Evolutionary conservation across 1,284 basidiomycete species (phyloP).

Genomic region (Laetiporus sulphureus): DNA sequence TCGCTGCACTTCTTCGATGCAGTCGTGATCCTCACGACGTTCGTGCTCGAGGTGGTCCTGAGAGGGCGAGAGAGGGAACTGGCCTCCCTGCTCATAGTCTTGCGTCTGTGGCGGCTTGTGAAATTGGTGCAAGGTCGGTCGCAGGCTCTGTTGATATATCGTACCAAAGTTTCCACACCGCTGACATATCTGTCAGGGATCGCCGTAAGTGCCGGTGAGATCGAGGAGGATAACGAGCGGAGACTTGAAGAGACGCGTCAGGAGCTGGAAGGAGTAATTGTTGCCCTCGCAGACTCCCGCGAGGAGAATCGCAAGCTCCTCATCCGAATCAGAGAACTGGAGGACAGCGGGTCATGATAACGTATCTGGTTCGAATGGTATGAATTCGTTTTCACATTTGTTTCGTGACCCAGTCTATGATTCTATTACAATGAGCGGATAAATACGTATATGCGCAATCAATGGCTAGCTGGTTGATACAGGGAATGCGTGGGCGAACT

Average conservation of each 20-base stretch:
- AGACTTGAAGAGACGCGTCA: constrained; percentile 40
- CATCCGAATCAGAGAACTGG: constrained; percentile 23
- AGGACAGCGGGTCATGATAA: background rate
- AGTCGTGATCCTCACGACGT: constrained; percentile 61
- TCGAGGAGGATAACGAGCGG: constrained; percentile 46
- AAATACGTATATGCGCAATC: too few species aligned
- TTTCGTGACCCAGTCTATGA: too few species aligned
- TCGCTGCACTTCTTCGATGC: constrained; percentile 68
- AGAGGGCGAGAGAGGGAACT: constrained; percentile 64
- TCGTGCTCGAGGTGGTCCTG: constrained; percentile 62
- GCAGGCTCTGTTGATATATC: background rate
- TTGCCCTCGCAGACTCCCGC: constrained; percentile 24
- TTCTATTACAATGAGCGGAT: too few species aligned
- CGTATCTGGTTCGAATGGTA: too few species aligned
- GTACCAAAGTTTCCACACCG: constrained; percentile 11
- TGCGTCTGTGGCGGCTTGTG: constrained; percentile 74
- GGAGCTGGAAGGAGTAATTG: constrained; percentile 37
- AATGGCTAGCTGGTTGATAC: background rate
- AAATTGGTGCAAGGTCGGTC: constrained; percentile 67
- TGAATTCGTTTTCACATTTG: too few species aligned
- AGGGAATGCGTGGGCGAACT: too few species aligned
- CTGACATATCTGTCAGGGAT: constrained; percentile 39
- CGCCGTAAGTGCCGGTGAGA: constrained; percentile 66
- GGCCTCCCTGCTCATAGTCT: constrained; percentile 57
- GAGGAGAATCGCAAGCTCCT: constrained; percentile 35